A percentile compares a stretch with the other conserved stretches of the same genome.
Conservation (phyloP, 2,329 filamentous ascomycete species). For the Arthrobotrys sinensis region DNA sequence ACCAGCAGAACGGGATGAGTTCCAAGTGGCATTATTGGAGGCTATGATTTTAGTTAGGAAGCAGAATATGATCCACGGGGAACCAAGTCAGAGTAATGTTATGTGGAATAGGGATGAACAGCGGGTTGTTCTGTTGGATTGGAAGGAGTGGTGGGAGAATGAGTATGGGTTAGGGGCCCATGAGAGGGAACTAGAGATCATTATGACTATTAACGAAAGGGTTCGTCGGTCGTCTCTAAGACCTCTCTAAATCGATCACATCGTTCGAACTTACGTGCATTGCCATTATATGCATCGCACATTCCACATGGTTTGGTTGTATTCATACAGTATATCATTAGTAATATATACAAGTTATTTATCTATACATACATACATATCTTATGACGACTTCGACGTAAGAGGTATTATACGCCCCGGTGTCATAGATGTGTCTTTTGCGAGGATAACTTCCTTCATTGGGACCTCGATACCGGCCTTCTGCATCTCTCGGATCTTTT, state of each 20-base stretch:
- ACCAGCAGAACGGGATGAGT: slow-evolving; percentile 17
- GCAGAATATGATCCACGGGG: slow-evolving; percentile 46
- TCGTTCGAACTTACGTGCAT: neutral
- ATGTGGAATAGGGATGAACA: slow-evolving; percentile 39
- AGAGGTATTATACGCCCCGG: slow-evolving; percentile 54
- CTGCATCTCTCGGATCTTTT: slow-evolving; percentile 79
- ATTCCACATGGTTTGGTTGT: neutral
- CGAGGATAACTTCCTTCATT: slow-evolving; percentile 39
- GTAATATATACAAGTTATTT: slow-evolving; percentile 47
- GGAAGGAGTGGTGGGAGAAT: slow-evolving; percentile 56
- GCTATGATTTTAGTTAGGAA: slow-evolving; percentile 37
- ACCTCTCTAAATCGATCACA: neutral
- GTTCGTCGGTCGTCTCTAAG: slow-evolving; percentile 23
- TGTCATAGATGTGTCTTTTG: slow-evolving; percentile 58
- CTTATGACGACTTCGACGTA: neutral
- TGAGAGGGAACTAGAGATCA: slow-evolving; percentile 45
- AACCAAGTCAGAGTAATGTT: slow-evolving; percentile 37
- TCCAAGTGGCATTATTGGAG: slow-evolving; percentile 33
- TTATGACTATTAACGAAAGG: slow-evolving; percentile 31
- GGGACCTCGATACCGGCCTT: slow-evolving; percentile 65
- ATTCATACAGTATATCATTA: slow-evolving; percentile 34
- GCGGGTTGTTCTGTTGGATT: slow-evolving; percentile 31
- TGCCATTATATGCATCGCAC: no score
- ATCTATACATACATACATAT: slow-evolving; percentile 29
- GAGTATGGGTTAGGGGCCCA: slow-evolving; percentile 41